These are phyloP conservation scores for Canariomyces notabilis DNA, from an alignment of 2,329 filamentous ascomycete genomes.

Conservation along the genomic window DNA sequence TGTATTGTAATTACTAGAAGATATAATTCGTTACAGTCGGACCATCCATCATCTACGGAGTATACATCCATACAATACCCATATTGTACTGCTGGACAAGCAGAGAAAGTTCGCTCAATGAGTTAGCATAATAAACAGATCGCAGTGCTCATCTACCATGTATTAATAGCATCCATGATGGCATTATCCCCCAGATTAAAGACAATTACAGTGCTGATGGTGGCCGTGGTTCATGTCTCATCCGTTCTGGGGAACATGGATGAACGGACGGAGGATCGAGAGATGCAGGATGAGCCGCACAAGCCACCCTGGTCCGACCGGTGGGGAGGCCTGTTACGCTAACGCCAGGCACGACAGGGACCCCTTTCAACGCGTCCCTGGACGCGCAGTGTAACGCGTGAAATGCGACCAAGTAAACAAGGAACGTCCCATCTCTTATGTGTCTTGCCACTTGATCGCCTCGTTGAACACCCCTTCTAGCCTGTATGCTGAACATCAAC, in stretches of 20 bases:
- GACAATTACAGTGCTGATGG: too few relatives aligned
- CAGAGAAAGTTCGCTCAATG: too few relatives aligned
- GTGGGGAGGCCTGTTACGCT: conserved; percentile 17
- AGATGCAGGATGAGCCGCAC: conserved; percentile 4
- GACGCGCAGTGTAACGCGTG: conserved; percentile 25
- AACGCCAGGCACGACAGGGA: conserved; percentile 20
- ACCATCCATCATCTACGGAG: too few relatives aligned
- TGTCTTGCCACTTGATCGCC: conserved; percentile 16
- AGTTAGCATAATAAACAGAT: too few relatives aligned
- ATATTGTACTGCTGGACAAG: too few relatives aligned
- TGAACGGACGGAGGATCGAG: conserved; percentile 1
- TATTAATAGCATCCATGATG: too few relatives aligned
- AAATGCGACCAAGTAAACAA: conserved; percentile 22
- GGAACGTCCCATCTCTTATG: conserved; percentile 16
- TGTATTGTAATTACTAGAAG: background rate
- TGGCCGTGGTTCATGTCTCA: background rate
- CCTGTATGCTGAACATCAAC: conserved; percentile 2
- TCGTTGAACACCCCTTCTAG: conserved; percentile 5
- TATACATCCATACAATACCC: too few relatives aligned
- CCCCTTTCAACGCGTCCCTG: conserved; percentile 19
- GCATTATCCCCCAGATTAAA: too few relatives aligned
- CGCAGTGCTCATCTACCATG: too few relatives aligned
- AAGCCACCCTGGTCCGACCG: conserved; percentile 14
- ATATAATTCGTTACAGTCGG: background rate
- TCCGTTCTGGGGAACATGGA: conserved; percentile 1